These are phyloP conservation scores for Auriscalpium microsporum DNA, from an alignment of 768 basidiomycete genomes.

Conservation along the genomic window DNA sequence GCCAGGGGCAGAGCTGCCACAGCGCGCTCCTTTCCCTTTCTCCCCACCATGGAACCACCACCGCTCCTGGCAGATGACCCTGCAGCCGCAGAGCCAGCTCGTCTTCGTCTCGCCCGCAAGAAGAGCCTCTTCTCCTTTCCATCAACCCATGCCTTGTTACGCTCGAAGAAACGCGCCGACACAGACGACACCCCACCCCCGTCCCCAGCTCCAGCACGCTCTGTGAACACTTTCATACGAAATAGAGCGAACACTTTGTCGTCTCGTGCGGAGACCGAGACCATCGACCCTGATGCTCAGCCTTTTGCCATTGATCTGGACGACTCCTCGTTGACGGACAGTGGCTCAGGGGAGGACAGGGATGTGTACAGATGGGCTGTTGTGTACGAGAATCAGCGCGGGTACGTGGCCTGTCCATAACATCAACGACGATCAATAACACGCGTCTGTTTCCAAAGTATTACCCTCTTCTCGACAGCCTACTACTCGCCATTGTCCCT, in stretches of 20 bases:
- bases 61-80: slow-evolving; percentile 34
- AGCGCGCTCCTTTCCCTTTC: neutral
- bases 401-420: slow-evolving; percentile 31
- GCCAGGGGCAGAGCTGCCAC: too few relatives aligned
- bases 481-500: slow-evolving; percentile 66
- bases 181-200: neutral
- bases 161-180: neutral
- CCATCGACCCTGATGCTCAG: neutral
- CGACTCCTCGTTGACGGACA: neutral
- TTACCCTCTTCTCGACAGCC: slow-evolving; percentile 63
- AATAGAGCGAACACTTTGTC: too few relatives aligned
- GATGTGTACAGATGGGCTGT: slow-evolving; percentile 71
- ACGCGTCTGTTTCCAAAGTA: slow-evolving; percentile 19
- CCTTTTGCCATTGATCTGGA: slow-evolving; percentile 2
- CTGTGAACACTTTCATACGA: too few relatives aligned
- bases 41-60: slow-evolving; percentile 29
- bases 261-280: too few relatives aligned
- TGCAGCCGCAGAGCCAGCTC: slow-evolving; percentile 36
- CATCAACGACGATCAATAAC: neutral
- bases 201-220: too few relatives aligned
- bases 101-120: slow-evolving; percentile 31
- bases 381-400: slow-evolving; percentile 77
- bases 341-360: slow-evolving; percentile 19
- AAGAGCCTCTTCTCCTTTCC: slow-evolving; percentile 18
- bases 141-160: slow-evolving; percentile 6